Percentiles rank a stretch among this genome's conserved stretches.
Conservation (phyloP, 2,329 filamentous ascomycete species). For the Trichoderma afroharzianum region DNA sequence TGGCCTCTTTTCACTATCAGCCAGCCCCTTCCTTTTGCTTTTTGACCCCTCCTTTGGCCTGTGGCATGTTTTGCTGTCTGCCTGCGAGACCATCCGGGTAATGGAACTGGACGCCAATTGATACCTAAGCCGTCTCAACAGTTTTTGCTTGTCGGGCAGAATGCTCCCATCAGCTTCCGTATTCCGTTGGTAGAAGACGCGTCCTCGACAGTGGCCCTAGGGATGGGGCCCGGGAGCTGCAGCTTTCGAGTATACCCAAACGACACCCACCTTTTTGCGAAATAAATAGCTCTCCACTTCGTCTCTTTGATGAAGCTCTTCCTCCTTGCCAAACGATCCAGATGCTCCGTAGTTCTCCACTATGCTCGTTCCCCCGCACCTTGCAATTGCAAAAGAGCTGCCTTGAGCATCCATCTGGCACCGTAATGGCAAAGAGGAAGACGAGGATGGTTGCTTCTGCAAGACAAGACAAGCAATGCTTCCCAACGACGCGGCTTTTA, state of each 20-base stretch:
- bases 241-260: not conserved
- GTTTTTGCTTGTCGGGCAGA: not conserved
- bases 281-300: slow-evolving; percentile 5
- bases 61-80: not conserved
- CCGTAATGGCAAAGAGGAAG: not conserved
- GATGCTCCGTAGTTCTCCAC: slow-evolving; percentile 7
- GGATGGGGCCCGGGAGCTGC: not conserved
- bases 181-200: not conserved
- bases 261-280: not conserved
- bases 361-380: not conserved
- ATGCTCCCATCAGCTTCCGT: not conserved
- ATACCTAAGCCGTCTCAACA: slow-evolving; percentile 6
- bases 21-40: not conserved
- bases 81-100: slow-evolving; percentile 6
- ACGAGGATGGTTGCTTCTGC: not conserved
- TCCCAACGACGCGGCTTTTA: not conserved
- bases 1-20: not conserved
- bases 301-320: not conserved
- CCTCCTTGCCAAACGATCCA: slow-evolving; percentile 7
- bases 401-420: not conserved
- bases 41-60: not conserved
- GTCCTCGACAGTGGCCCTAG: not conserved
- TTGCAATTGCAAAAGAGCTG: not conserved
- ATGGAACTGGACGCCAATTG: not conserved
- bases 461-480: not conserved